Evolutionary conservation across 257 asterid genomes (phyloP).

Genomic region (Solanum pennellii): DNA sequence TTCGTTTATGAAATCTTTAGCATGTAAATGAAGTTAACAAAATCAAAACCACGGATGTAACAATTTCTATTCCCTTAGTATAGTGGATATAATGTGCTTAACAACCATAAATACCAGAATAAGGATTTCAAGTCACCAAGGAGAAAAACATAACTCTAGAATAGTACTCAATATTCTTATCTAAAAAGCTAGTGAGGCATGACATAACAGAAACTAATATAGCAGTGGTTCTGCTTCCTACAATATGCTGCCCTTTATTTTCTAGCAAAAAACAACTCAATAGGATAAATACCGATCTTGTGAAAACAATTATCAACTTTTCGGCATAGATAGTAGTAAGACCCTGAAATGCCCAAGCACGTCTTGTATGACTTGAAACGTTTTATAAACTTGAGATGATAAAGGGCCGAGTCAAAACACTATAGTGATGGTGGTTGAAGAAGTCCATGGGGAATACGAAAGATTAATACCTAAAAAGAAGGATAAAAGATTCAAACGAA

Average conservation of each 20-base stretch:
- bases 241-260: background rate
- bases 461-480: background rate
- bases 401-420: background rate
- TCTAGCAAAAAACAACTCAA: background rate
- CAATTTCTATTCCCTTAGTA: background rate
- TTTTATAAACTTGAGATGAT: background rate
- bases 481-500: background rate
- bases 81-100: background rate
- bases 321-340: background rate
- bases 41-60: background rate
- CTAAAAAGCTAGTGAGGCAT: background rate
- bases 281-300: background rate
- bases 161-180: background rate
- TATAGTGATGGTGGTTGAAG: background rate
- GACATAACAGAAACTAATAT: background rate
- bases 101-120: background rate
- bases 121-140: background rate
- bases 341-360: background rate
- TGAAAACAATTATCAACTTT: background rate
- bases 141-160: background rate
- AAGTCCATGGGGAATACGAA: background rate
- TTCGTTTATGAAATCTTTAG: background rate
- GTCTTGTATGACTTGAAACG: background rate
- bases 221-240: background rate
- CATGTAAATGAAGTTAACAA: background rate